Evolutionary conservation across 2,329 filamentous ascomycete species (phyloP).

Genomic region (Cladosporium halotolerans): DNA sequence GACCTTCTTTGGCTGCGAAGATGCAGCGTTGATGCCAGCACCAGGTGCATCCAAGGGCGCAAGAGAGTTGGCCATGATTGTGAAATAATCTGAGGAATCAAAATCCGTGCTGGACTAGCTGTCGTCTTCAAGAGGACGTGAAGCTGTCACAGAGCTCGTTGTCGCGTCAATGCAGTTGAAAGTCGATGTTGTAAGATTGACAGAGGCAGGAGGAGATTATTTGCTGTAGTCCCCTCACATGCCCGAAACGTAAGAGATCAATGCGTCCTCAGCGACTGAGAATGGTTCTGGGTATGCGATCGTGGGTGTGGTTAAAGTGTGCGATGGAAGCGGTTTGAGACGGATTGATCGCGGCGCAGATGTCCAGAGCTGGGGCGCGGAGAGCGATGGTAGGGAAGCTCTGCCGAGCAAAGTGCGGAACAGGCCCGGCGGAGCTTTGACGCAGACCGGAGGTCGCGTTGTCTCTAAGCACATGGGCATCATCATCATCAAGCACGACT

Average conservation of each 20-base stretch:
- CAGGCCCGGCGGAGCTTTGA: neutral
- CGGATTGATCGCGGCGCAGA: neutral
- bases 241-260: too few relatives aligned
- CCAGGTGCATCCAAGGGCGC: conserved; percentile 48
- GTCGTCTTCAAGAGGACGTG: too few relatives aligned
- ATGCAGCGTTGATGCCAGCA: conserved; percentile 42
- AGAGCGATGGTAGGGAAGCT: neutral
- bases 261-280: too few relatives aligned
- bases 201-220: too few relatives aligned
- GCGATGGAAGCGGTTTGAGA: neutral
- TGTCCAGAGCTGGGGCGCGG: neutral
- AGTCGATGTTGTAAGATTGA: too few relatives aligned
- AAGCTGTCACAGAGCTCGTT: too few relatives aligned
- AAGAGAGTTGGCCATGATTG: conserved; percentile 27
- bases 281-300: too few relatives aligned
- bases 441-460: conserved; percentile 11
- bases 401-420: neutral
- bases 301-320: neutral
- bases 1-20: conserved; percentile 66
- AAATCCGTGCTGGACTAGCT: too few relatives aligned
- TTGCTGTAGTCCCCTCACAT: too few relatives aligned
- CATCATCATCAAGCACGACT: neutral
- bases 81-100: neutral
- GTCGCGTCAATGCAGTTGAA: too few relatives aligned
- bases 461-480: neutral